These are phyloP conservation scores for Clausena lansium DNA, from an alignment of 345 rosid genomes.

Conservation along the genomic window DNA sequence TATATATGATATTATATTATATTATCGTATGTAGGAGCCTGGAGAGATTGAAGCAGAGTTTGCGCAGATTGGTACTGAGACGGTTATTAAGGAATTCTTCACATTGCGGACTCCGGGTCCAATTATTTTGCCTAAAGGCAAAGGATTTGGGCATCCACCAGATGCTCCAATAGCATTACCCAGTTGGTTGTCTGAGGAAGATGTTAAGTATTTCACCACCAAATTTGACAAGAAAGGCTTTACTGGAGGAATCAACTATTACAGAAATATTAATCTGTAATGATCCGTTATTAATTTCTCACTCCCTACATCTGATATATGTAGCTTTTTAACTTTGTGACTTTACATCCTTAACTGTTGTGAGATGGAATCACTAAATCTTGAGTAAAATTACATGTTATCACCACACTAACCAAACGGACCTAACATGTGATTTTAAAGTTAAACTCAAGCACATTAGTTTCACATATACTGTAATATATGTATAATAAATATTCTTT, in stretches of 20 bases:
- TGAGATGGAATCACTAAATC: too few relatives aligned
- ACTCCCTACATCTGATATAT: too few relatives aligned
- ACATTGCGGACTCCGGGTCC: conserved; percentile 51
- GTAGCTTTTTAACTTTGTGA: too few relatives aligned
- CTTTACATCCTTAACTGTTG: too few relatives aligned
- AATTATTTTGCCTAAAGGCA: conserved; percentile 46
- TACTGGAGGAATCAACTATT: conserved; percentile 77
- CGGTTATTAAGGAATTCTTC: conserved; percentile 44
- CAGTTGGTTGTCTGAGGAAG: conserved; percentile 69
- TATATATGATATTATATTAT: too few relatives aligned
- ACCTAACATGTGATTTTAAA: too few relatives aligned
- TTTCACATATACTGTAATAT: too few relatives aligned
- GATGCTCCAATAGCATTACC: conserved; percentile 46
- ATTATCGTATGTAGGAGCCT: conserved; percentile 36
- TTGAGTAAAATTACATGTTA: too few relatives aligned
- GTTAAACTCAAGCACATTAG: too few relatives aligned
- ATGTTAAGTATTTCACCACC: conserved; percentile 39
- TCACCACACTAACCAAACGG: too few relatives aligned
- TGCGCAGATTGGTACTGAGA: conserved; percentile 34
- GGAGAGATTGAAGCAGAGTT: conserved; percentile 74
- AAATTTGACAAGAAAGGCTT: conserved; percentile 65
- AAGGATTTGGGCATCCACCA: conserved; percentile 31
- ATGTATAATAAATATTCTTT: background rate
- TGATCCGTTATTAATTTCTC: background rate
- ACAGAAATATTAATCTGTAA: conserved; percentile 66